Evolutionary conservation across 1,284 basidiomycete species (phyloP), one percentile per base, ranked within the genome.

Genomic region (Naganishia sp.): DNA sequence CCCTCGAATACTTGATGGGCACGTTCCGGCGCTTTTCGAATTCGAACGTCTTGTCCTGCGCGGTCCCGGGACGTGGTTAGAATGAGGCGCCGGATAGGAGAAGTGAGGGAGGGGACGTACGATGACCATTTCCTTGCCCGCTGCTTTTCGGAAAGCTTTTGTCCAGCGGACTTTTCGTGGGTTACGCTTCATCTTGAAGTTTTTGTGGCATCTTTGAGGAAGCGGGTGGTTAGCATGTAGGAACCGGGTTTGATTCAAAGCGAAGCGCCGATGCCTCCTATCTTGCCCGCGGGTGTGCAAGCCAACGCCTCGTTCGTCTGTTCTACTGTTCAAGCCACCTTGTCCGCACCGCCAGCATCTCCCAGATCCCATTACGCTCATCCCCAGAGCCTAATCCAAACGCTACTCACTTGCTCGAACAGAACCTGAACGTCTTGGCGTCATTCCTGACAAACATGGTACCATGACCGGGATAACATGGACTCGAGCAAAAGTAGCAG

Each of bases 131-230:
- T 99, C 96, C 83, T 99, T 99, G 71, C 96, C 96, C 67, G 94
- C 92, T 28, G 96, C 93, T 80, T 95, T 97, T 73, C 96, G 87
- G 86, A 99, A 99, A 18, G 96, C 96, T 82, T 99, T 99, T 64
- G 96, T 99, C 96, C 96, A 99, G 75, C 92, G 86, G 59, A 99
- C 94, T 82, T 99, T 99, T 71, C 96, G 88, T 55, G 96, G 96
- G 82, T 99, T 99, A 59, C 96, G 90, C 84, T 99, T 99, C 95
- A 99, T 97, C 82, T 97, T 97, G 86, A 97, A 97, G 82, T 96
- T 97, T 82, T 97, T 97, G 80, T 95, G 91, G 78, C 93, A 93
- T 84, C 90, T 93, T 52, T 21, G n/a, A 5, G 25, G 25, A 21
- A 39, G n/a, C 28, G 42, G 7, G 36, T 16, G 15, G 42, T 16